These are phyloP conservation scores for Boletus tomentosulus DNA, from an alignment of 768 basidiomycete species.

Conservation along the genomic window DNA sequence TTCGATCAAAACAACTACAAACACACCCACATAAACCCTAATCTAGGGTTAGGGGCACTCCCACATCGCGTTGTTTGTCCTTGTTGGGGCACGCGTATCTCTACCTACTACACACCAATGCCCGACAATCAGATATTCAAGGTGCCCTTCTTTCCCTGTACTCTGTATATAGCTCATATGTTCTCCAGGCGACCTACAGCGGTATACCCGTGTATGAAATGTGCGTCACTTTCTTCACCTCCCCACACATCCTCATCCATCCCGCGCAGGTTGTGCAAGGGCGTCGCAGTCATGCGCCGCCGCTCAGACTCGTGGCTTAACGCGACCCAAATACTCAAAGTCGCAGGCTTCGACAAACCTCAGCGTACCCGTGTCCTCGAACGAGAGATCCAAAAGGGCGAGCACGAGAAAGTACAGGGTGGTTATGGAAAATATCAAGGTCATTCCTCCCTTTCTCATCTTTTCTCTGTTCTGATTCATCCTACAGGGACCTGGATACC, in stretches of 20 bases:
- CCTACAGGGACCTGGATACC: conserved; percentile 95
- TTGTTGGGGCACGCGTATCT: conserved; percentile 39
- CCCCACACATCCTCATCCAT: conserved; percentile 33
- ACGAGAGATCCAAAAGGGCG: conserved; percentile 96
- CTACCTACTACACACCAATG: conserved; percentile 38
- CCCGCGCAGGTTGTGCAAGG: conserved; percentile 83
- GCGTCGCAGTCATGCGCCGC: conserved; percentile 96
- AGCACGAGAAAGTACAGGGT: conserved; percentile 98
- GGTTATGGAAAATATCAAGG: conserved; percentile 99
- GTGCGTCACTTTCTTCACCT: conserved; percentile 47
- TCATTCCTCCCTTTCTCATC: conserved; percentile 33
- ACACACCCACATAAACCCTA: conserved; percentile 16
- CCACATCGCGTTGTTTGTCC: conserved; percentile 36
- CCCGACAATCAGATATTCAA: conserved; percentile 88
- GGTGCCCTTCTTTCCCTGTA: conserved; percentile 36
- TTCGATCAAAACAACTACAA: conserved; percentile 25
- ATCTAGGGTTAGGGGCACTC: conserved; percentile 14
- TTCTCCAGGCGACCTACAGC: conserved; percentile 78
- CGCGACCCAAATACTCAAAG: conserved; percentile 98
- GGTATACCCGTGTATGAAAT: conserved; percentile 92
- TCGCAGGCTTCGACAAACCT: conserved; percentile 98
- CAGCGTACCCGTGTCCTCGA: conserved; percentile 96
- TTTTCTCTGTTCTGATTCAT: not conserved
- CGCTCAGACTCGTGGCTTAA: conserved; percentile 97
- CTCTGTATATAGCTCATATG: conserved; percentile 3